Evolutionary conservation across 139 green algal species (phyloP), one percentile per base, ranked within the genome.

Genomic region (Parachlorella kessleri): DNA sequence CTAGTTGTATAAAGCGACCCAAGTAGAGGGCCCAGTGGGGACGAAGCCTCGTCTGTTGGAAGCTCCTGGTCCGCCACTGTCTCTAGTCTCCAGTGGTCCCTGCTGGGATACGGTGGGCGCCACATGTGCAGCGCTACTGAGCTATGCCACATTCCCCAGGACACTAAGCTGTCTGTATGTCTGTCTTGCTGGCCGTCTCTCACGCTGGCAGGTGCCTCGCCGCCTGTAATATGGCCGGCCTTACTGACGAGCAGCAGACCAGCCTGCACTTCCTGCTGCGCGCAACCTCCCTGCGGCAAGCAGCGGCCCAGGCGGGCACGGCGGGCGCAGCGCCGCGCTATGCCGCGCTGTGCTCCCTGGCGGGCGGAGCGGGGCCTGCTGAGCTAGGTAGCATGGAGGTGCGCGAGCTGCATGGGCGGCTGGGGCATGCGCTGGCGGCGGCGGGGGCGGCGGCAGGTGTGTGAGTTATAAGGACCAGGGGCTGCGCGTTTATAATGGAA

Each of bases 321-420:
- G 36, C 39, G 7, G 75, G 23, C 1, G 54, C 81, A 3, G 75
- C 73, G 9, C 53, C 69, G 3, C 77, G 77, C 53, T 32, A 71
- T 18, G 24, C 68, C 35, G 55, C 55, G 53, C 33, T 82, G 3
- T 24, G 66, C 3, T 48, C 68, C 24, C 54, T 76, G 1, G 28
- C 54, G 6, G 68, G n/a, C 55, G 4, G 72, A 64, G 30, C 70
- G 69, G 32, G 37, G 35, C 0, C 78, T 80, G 54, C 69, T 55
- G n/a, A n/a, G n/a, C n/a, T n/a, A n/a, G n/a, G n/a, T 55, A 28
- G 6, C 30, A 30, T 9, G 28, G 30, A 24, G 32, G 48, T 69
- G 59, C 79, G 32, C 21, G 76, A 86, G 70, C 59, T 86, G 53
- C 76, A 80, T 53, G 81, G 70, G 32, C 64, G 81, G 63, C 55